A percentile compares a stretch with the other conserved stretches of the same genome.
phyloP scores from a whole-genome alignment of 192 early-diverging fungal genomes.

The Coemansia guatemalensis region DNA sequence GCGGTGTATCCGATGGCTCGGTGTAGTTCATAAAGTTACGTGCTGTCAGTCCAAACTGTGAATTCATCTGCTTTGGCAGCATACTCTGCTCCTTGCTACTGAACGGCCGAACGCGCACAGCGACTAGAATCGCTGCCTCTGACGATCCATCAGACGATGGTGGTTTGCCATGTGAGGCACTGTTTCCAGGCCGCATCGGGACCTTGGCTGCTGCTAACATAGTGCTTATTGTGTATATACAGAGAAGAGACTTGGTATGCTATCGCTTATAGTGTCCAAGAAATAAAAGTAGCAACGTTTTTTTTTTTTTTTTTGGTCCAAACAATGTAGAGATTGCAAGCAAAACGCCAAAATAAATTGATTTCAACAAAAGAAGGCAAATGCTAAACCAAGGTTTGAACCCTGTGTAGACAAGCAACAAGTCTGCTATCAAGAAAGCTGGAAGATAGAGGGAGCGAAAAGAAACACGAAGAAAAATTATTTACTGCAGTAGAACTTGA shows the following conservation, averaged over 20 bases:
- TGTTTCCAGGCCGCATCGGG: slow-evolving; percentile 3
- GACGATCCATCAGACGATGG: not conserved
- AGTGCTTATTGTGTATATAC: not conserved
- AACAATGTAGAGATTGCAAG: not conserved
- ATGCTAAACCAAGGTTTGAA: no score
- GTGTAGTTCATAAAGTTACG: slow-evolving; percentile 47
- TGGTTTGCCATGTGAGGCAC: not conserved
- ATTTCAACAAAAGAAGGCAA: no score
- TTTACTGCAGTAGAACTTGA: no score
- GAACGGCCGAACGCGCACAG: slow-evolving; percentile 64
- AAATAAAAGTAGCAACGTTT: not conserved
- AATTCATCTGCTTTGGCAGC: slow-evolving; percentile 36
- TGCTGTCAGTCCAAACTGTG: slow-evolving; percentile 52
- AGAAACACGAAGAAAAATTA: no score
- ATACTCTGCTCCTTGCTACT: slow-evolving; percentile 53
- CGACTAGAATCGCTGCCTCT: slow-evolving; percentile 50
- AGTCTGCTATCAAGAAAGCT: no score
- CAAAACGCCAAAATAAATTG: not conserved
- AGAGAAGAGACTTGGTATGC: no score
- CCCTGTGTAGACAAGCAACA: no score
- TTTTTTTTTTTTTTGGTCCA: not conserved
- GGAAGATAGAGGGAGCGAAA: no score
- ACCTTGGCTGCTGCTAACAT: slow-evolving; percentile 12
- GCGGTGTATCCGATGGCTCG: slow-evolving; percentile 15
- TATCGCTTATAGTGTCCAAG: not conserved